Base-by-base conservation (phyloP, 1,284 basidiomycete genomes). In the Rhodotorula glutinis region DNA sequence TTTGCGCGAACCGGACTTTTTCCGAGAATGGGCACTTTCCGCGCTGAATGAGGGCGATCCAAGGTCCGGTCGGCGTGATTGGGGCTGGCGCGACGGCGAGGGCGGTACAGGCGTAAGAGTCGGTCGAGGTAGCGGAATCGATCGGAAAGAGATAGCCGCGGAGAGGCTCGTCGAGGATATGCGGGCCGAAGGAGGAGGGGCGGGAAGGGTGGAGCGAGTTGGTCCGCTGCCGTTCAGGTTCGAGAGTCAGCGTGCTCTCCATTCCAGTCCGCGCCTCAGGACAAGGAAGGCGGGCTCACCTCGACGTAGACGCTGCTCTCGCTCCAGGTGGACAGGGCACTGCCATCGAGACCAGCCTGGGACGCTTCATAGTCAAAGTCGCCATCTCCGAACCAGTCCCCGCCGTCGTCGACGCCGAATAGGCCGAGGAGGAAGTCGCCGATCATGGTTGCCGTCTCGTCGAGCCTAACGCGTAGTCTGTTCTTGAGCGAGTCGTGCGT, bases 11-110 rank as follows among this genome's bases (percentile, higher is more conserved):
- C 57, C 89, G 81, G 65, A 84, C 89, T 81, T 96, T 96, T 74
- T 86, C 87, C 19, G 90, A 88, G 77, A 96, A 96, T 62, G 91
- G 86, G 76, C 92, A 96, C 56, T 85, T 81, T 0, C 92, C 92
- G 55, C 92, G 82, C 77, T 93, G 89, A 0, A 94, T 86, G 55
- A 95, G 82, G 0, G 90, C 92, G 76, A 95, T 88, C 86, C 90
- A 91, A 1, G 40, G 40, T 16, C n/a, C 44, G 11, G 54, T 11
- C 27, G 57, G 63, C 5, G 38, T 17, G 55, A 56, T 16, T 17
- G 38, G 47, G 4, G 51, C 49, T 8, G 57, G 53, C 16, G 54
- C 27, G 49, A 60, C 38, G 3, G 41, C 27, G 44, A 43, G 27
- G 25, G 65, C 38, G 23, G 53, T 38, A 49, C 72, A 73, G 27